Evolutionary conservation across 2,329 filamentous ascomycete species (phyloP), one percentile per base, ranked within the genome.

Genomic region (Lachnellula subtilissima): DNA sequence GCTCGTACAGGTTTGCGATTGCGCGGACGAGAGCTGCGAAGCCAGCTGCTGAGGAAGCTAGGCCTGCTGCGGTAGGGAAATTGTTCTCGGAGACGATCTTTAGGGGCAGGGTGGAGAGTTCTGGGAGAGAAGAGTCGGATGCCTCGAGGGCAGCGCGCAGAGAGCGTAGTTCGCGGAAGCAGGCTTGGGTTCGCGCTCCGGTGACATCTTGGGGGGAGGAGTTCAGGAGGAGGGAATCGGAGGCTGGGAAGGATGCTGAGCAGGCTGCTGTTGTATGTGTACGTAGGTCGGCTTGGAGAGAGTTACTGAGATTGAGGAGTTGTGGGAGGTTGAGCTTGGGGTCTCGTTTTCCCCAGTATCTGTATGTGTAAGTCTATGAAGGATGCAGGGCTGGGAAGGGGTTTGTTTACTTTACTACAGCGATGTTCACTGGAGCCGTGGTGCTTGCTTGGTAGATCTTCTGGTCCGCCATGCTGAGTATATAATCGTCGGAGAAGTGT

Each of bases 261-360:
- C 91, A 96, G 46, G 92, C 91, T 61, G 94, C 94, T 53, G 95
- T 97, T 48, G 94, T 99, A 72, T 97, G 88, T 55, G 94, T 97
- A 71, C 92, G 91, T 61, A 99, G 85, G 70, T 97, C 93, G 72
- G 84, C 81, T 76, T 99, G 94, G 91, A 94, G 67, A 99, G 88
- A 54, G 94, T 99, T 56, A 99, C 93, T 61, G 91, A 96, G 70
- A 99, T 86, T 63, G 94, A 99, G 63, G 91, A 96, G 79, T 99
- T 99, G 94, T 97, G 37, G 94, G 94, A 97, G 88, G 75, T 99
- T 99, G 67, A 97, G 84, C 72, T 89, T 90, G 52, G 89, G 76
- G 74, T 97, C 92, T 61, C 94, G 89, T 78, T 99, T 99, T 67
- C 95, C 94, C 94, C 95, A 99, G 83, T 99, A 88, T 72, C 82